phyloP scores from a whole-genome alignment of 768 basidiomycete species.

The Termitomyces titanicus region DNA sequence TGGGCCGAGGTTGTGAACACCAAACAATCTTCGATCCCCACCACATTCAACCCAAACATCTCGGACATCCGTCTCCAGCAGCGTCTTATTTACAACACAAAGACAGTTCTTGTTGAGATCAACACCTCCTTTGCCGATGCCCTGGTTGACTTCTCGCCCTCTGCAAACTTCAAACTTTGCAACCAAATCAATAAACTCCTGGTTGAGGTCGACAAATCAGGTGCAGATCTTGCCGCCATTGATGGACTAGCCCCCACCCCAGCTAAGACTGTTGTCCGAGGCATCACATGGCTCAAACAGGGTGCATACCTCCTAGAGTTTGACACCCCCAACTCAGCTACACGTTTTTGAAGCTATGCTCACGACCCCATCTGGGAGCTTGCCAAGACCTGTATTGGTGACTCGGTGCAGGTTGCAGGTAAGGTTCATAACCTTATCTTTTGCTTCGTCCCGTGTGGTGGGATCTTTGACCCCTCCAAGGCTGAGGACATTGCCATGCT shows the following conservation, averaged over 20 bases:
- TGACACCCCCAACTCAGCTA: background rate
- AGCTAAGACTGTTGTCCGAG: too few relatives aligned
- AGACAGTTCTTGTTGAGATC: background rate
- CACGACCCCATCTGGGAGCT: background rate
- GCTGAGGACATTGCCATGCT: too few relatives aligned
- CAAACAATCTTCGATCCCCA: background rate
- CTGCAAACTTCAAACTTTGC: too few relatives aligned
- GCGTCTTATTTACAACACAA: background rate
- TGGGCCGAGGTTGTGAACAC: background rate
- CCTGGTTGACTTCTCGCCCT: too few relatives aligned
- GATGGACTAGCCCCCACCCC: too few relatives aligned
- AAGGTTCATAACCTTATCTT: background rate
- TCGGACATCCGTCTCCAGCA: background rate
- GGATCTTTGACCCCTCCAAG: too few relatives aligned
- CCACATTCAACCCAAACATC: background rate
- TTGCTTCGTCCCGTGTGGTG: background rate
- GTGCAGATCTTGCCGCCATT: too few relatives aligned
- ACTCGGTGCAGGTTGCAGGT: background rate
- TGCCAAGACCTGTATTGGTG: background rate
- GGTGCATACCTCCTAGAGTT: too few relatives aligned
- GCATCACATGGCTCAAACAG: too few relatives aligned
- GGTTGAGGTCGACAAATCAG: too few relatives aligned
- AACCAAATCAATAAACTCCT: too few relatives aligned
- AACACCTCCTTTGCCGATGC: background rate
- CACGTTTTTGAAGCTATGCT: background rate